Conservation (phyloP, 1,284 basidiomycete genomes). For the Kalmanozyma brasiliensis region DNA sequence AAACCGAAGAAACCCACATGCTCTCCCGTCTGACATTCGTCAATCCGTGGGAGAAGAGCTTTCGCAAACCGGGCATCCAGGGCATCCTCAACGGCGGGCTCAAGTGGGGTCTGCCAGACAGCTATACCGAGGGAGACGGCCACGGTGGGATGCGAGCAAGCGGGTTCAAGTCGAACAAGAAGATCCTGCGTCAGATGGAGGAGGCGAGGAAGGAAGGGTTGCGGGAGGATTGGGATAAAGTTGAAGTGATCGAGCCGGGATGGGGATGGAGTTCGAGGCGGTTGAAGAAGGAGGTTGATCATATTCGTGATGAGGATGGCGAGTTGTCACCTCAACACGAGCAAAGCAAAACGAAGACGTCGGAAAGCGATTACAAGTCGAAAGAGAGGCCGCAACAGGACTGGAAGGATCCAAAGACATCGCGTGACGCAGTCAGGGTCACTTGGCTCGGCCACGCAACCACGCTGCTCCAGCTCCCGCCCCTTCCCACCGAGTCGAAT, state of each 20-base stretch:
- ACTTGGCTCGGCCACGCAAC: constrained; percentile 65
- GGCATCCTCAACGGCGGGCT: constrained; percentile 47
- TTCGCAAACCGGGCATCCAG: constrained; percentile 40
- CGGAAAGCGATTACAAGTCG: constrained; percentile 12
- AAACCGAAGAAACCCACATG: constrained; percentile 24
- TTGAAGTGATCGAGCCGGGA: constrained; percentile 32
- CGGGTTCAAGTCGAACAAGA: constrained; percentile 29
- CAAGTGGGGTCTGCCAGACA: constrained; percentile 59
- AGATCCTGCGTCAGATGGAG: constrained; percentile 16
- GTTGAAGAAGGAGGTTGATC: constrained; percentile 22
- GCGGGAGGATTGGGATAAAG: constrained; percentile 38
- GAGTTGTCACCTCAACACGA: not conserved
- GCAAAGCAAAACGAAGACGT: not conserved
- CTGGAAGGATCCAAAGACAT: constrained; percentile 29
- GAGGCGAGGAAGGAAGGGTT: constrained; percentile 21
- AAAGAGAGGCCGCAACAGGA: constrained; percentile 19
- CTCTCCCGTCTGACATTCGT: constrained; percentile 42
- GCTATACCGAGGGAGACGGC: constrained; percentile 46
- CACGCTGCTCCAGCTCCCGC: constrained; percentile 58
- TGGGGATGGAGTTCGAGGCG: constrained; percentile 42
- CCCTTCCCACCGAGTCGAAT: constrained; percentile 4
- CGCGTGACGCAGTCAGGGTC: constrained; percentile 20
- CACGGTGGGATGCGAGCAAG: constrained; percentile 8
- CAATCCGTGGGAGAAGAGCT: constrained; percentile 55
- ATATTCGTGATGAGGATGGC: constrained; percentile 1